Base-by-base conservation (phyloP, 257 asterid species). In the Solanum phureja region DNA sequence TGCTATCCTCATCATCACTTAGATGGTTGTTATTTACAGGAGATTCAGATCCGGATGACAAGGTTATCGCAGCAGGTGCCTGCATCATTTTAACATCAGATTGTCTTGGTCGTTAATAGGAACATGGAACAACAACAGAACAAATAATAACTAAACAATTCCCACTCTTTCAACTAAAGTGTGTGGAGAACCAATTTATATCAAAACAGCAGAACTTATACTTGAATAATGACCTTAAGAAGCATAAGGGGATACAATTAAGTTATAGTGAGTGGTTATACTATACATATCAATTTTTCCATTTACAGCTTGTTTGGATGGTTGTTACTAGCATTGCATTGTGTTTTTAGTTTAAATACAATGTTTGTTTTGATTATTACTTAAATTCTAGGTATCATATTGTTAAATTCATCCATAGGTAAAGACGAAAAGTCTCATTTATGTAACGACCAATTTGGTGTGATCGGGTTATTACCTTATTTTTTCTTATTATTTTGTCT, bases 1-100 rank as follows among this genome's bases (percentile, higher is more conserved):
- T 0, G 34, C 88, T 64, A 73, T 86, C 88, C 34, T 86, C 88
- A n/a, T 73, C 88, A 49, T 86, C 88, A 73, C 84, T 73, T 69
- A 72, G 37, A 49, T 16, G 56, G 21, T 42, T 33, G 14, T 86
- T 62, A 86, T 34, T 42, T 73, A 29, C 27, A 3, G 85, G 74
- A 7, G 84, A 49, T 21, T 23, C 84, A 71, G 88, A 73, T 34
- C 56, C 88, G 2, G 88, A 86, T 18, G 85, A 86, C 19, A 86
- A 33, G 64, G 84, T 60, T 73, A 73, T 19, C 35, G 5, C 18
- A 23, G 74, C 83, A 72, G 88, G 88, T 34, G 60, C 84, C 88
- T 86, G 72, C 40, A 18, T 82, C 11, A 52, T 73, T 52, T 71
- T 73, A 14, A 62, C 5, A 86, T 31, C 62, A 52, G 71, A 69